Evolutionary conservation across 2,329 filamentous ascomycete species (phyloP).

Genomic region (Anthostomella pinea): DNA sequence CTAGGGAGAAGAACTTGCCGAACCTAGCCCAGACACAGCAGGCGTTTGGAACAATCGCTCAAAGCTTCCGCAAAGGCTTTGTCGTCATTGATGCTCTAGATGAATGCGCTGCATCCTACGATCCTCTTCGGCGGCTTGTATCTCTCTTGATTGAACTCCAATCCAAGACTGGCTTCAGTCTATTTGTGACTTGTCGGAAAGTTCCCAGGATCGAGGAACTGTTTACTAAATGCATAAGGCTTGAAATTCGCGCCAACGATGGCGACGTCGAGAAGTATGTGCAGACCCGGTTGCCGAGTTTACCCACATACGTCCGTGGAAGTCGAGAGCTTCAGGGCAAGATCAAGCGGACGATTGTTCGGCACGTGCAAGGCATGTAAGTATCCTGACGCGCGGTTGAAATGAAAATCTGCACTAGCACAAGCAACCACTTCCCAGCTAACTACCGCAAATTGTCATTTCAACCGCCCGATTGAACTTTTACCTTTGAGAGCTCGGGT

Average conservation of each 20-base stretch:
- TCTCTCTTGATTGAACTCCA: neutral
- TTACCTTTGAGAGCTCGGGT: too few relatives aligned
- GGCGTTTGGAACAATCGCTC: neutral
- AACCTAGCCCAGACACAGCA: neutral
- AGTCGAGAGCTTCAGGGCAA: neutral
- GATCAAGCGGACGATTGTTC: neutral
- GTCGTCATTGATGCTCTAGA: conserved; percentile 3
- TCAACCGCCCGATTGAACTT: neutral
- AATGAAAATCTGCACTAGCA: too few relatives aligned
- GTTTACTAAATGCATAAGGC: neutral
- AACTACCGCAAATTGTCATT: too few relatives aligned
- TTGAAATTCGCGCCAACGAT: neutral
- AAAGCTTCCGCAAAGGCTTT: neutral
- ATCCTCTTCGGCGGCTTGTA: neutral
- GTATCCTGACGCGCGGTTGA: too few relatives aligned
- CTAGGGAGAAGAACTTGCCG: conserved; percentile 1
- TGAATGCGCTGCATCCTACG: neutral
- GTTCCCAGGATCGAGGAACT: neutral
- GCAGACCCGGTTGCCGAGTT: neutral
- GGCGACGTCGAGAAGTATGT: conserved; percentile 1
- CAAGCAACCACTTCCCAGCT: too few relatives aligned
- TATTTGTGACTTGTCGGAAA: conserved; percentile 2
- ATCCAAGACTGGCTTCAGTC: neutral
- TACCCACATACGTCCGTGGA: neutral
- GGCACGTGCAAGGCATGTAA: neutral